A percentile compares a stretch with the other conserved stretches of the same genome.
These are phyloP conservation scores for Plasmodium falciparum DNA, from an alignment of 169 alveolate species.

Conservation along the genomic window DNA sequence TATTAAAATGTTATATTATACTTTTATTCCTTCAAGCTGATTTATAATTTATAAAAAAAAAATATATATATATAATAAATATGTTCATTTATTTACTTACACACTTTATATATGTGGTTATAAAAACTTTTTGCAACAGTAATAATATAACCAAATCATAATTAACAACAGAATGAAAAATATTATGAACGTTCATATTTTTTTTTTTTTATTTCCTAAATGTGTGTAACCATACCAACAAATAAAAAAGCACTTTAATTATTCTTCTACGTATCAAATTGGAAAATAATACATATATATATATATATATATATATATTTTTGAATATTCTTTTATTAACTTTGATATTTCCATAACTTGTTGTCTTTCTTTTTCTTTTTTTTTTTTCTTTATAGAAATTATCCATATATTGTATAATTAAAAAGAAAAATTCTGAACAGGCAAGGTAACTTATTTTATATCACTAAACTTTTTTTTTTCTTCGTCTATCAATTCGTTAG, in stretches of 20 bases:
- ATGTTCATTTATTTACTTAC: constrained; percentile 28
- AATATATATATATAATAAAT: too few species aligned
- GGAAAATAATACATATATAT: constrained; percentile 23
- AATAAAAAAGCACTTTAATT: constrained; percentile 3
- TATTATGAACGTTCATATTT: constrained; percentile 53
- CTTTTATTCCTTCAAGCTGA: neutral
- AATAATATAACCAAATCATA: constrained; percentile 1
- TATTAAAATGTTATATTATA: neutral
- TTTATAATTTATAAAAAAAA: too few species aligned
- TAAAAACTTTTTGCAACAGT: constrained; percentile 1
- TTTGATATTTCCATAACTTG: constrained; percentile 10
- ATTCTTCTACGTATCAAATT: constrained; percentile 8
- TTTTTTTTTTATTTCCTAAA: constrained; percentile 34
- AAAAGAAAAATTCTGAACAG: constrained; percentile 69
- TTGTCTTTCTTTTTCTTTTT: constrained; percentile 3
- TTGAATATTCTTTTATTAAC: too few species aligned
- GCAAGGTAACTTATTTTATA: constrained; percentile 30
- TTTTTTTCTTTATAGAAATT: constrained; percentile 53
- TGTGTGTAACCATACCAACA: constrained; percentile 13
- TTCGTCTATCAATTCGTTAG: constrained; percentile 70
- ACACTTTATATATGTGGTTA: constrained; percentile 13
- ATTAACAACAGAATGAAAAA: constrained; percentile 4
- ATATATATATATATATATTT: neutral
- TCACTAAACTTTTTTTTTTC: constrained; percentile 36
- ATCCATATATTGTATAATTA: constrained; percentile 1